Evolutionary conservation across 2,329 filamentous ascomycete genomes (phyloP).

Genomic region (Beauveria rudraprayagi): DNA sequence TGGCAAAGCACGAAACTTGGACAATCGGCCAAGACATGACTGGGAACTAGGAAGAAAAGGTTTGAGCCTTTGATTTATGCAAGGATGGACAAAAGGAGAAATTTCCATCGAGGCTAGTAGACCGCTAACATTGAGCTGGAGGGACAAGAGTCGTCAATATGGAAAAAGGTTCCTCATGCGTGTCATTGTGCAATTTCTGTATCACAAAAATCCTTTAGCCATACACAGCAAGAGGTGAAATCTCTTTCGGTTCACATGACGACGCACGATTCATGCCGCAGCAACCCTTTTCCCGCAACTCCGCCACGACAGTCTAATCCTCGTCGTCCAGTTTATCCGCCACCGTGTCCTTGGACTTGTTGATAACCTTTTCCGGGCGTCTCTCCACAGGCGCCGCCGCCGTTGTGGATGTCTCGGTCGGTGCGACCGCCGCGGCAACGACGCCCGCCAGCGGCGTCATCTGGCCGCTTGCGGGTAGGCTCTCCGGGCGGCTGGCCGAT

Average conservation of each 20-base stretch:
- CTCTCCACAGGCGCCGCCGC: conserved; percentile 23
- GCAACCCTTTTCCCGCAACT: background rate
- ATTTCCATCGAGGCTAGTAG: conserved; percentile 2
- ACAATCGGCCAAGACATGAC: background rate
- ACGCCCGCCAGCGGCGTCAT: conserved; percentile 44
- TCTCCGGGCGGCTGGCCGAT: conserved; percentile 16
- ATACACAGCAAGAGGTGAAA: background rate
- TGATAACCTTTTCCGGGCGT: conserved; percentile 41
- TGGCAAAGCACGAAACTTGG: background rate
- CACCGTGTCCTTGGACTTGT: conserved; percentile 41
- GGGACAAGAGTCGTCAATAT: background rate
- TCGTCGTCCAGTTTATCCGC: conserved; percentile 46
- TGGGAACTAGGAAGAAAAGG: background rate
- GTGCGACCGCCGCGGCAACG: conserved; percentile 33
- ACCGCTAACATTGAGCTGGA: too few species aligned
- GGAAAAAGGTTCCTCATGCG: background rate
- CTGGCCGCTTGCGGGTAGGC: conserved; percentile 25
- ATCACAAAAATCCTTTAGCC: background rate
- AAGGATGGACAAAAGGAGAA: background rate
- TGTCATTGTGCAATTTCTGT: background rate
- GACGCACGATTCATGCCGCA: background rate
- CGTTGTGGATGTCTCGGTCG: conserved; percentile 22
- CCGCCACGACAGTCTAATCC: conserved; percentile 27
- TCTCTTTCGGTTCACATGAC: conserved; percentile 5
- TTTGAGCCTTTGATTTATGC: background rate